Conservation (phyloP, 116 monocot species). For the Zostera marina region DNA sequence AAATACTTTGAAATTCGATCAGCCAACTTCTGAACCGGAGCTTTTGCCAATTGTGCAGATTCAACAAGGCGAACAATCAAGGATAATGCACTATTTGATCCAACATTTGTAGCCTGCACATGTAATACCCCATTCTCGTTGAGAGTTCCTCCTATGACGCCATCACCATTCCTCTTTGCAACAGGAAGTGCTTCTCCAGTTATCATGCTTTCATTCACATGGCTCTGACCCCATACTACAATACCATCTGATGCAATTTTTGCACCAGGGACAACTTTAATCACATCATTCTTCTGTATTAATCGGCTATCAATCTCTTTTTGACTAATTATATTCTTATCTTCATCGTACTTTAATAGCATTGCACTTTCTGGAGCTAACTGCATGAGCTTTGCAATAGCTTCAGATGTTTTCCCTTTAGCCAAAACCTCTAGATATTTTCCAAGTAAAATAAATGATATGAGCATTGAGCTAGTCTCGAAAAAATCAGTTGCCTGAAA, state of each 20-base stretch:
- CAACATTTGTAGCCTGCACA: slow-evolving; percentile 60
- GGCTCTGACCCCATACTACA: slow-evolving; percentile 89
- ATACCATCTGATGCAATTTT: slow-evolving; percentile 84
- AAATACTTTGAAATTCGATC: slow-evolving; percentile 77
- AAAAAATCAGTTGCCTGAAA: slow-evolving; percentile 65
- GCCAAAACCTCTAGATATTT: slow-evolving; percentile 87
- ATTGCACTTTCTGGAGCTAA: slow-evolving; percentile 70
- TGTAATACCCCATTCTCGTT: slow-evolving; percentile 89
- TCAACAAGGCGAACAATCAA: slow-evolving; percentile 90
- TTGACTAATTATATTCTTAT: slow-evolving; percentile 51
- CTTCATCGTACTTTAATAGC: slow-evolving; percentile 33
- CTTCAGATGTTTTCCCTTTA: slow-evolving; percentile 86
- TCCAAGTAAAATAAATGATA: slow-evolving; percentile 80
- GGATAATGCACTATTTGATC: slow-evolving; percentile 81
- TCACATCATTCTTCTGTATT: slow-evolving; percentile 86
- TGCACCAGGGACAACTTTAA: slow-evolving; percentile 70
- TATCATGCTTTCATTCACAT: slow-evolving; percentile 96
- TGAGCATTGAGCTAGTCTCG: slow-evolving; percentile 88
- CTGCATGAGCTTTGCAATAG: slow-evolving; percentile 80
- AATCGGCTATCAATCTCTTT: slow-evolving; percentile 67
- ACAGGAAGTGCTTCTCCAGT: slow-evolving; percentile 87
- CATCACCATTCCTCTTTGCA: slow-evolving; percentile 74
- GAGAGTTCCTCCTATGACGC: slow-evolving; percentile 77
- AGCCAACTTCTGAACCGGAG: slow-evolving; percentile 83
- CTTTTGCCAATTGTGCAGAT: slow-evolving; percentile 95